Base-by-base conservation (phyloP, 345 rosid genomes). In the Salix udensis region DNA sequence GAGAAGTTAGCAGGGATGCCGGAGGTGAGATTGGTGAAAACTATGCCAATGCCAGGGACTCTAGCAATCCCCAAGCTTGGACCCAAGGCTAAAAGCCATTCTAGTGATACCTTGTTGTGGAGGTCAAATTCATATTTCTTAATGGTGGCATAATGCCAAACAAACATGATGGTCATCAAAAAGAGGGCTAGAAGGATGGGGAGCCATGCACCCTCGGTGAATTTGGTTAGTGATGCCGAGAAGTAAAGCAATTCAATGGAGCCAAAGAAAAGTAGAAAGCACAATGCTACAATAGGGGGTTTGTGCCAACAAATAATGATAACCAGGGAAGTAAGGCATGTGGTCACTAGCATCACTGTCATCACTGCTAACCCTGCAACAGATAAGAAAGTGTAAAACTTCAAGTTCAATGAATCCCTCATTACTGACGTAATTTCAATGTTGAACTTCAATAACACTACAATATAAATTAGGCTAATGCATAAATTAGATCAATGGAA, bases 1-100 rank as follows among this genome's bases (percentile, higher is more conserved):
- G 98, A 94, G 91, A 96, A 92, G 87, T 94, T 96, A 1, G 98
- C 99, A 0, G 99, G 98, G 77, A 96, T 91, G 62, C 99, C 98
- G 0, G 98, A 94, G 48, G 90, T 96, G 77, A 96, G 91, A 76
- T 94, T 96, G 0, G 97, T 94, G 85, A 96, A 94, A 79, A 96
- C 97, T 72, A 96, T 77, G 65, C 98, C 99, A 14, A 94, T 91
- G 23, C 99, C 99, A 0, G 98, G 99, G 50, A 96, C 99, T 76
- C 98, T 82, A 39, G 97, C 81, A 40, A 94, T 94, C 62, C 98
- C 99, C 24, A 96, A 85, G 86, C 92, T 96, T 36, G 97, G 95
- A 52, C 98, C 98, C 72, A 96, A 77, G 1, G 97, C 97, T 68
- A 96, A 88, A 68, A 96, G 98, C 99, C 99, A 96, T 61, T 96